These are phyloP conservation scores for Potentilla sterilis DNA, from an alignment of 306 rosid species.

Conservation along the genomic window DNA sequence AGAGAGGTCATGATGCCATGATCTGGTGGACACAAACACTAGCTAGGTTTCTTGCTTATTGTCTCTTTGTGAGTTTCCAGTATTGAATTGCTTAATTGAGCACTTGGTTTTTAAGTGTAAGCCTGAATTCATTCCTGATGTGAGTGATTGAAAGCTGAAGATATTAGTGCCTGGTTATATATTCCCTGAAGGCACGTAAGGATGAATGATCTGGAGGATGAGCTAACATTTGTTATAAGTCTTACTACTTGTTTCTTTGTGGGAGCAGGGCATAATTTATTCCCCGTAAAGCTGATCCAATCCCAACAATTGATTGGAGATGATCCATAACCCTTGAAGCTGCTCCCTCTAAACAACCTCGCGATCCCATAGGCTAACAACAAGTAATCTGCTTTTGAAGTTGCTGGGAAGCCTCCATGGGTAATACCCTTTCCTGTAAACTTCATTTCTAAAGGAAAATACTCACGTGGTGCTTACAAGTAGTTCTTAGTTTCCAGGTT, in stretches of 20 bases:
- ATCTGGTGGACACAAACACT: not conserved
- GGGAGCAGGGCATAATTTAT: not conserved
- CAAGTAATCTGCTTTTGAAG: not conserved
- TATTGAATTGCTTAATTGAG: not conserved
- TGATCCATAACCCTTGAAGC: not conserved
- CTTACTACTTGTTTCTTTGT: not conserved
- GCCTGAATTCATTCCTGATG: not conserved
- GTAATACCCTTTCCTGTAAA: not conserved
- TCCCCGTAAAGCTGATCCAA: not conserved
- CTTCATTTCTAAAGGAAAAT: not conserved
- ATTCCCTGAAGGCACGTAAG: not conserved
- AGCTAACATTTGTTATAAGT: not conserved
- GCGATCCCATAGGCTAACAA: not conserved
- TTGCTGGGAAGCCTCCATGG: not conserved
- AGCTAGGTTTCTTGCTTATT: not conserved
- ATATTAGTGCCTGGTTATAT: not conserved
- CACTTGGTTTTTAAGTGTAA: slow-evolving; percentile 4
- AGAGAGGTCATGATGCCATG: not conserved
- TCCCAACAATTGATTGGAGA: not conserved
- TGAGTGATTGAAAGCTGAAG: not conserved
- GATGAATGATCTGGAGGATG: not conserved
- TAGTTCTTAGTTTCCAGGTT: not conserved
- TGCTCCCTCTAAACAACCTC: not conserved
- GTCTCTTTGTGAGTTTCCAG: not conserved
- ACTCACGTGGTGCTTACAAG: not conserved